phyloP scores from a whole-genome alignment of 345 rosid species.

The Citrus unshiu region DNA sequence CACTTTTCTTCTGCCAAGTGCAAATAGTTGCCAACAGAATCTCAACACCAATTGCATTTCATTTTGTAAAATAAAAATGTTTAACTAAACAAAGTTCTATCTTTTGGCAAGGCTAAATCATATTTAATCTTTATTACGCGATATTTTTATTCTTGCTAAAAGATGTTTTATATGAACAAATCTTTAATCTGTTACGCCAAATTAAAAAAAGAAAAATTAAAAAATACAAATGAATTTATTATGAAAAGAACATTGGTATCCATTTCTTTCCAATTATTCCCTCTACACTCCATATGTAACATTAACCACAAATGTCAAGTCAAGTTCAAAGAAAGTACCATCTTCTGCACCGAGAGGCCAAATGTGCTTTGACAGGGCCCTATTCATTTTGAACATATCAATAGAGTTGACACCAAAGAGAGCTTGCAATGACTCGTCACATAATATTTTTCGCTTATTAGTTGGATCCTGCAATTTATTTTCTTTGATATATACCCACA shows the following conservation, averaged over 20 bases:
- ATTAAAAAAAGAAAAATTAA: neutral
- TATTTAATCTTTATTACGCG: neutral
- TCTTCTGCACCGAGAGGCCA: slow-evolving; percentile 46
- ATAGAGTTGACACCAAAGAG: slow-evolving; percentile 47
- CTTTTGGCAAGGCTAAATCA: neutral
- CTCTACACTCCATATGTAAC: neutral
- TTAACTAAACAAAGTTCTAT: neutral
- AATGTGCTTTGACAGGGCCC: slow-evolving; percentile 55
- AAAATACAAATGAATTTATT: neutral
- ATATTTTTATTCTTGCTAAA: neutral
- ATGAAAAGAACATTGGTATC: neutral
- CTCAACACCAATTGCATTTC: neutral
- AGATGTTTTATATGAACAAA: neutral
- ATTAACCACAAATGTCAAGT: neutral
- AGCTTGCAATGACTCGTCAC: slow-evolving; percentile 46
- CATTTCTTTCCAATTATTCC: neutral
- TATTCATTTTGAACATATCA: slow-evolving; percentile 67
- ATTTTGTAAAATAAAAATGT: neutral
- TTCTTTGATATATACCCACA: slow-evolving; percentile 57
- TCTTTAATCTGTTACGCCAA: neutral
- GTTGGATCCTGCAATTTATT: slow-evolving; percentile 61
- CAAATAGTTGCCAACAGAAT: neutral
- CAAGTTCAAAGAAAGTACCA: slow-evolving; percentile 31
- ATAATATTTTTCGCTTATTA: slow-evolving; percentile 46
- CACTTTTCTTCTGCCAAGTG: neutral